A percentile compares a stretch with the other conserved stretches of the same genome.
These are phyloP conservation scores for Nothomitra cinnamomea DNA, from an alignment of 2,329 filamentous ascomycete genomes.

Conservation along the genomic window DNA sequence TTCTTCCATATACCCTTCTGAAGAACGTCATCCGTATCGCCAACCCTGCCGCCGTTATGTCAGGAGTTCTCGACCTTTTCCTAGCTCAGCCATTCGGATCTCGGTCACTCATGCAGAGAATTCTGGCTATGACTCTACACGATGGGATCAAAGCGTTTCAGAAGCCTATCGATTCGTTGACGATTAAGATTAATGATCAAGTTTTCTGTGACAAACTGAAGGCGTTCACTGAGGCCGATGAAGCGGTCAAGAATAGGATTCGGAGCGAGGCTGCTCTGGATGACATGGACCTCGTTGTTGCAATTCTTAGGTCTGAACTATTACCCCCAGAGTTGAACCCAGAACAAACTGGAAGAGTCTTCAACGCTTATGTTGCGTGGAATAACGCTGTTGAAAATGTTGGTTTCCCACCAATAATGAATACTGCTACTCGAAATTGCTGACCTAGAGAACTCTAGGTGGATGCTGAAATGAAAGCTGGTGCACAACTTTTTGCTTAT, in stretches of 20 bases:
- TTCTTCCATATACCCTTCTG: slow-evolving; percentile 80
- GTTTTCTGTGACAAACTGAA: slow-evolving; percentile 68
- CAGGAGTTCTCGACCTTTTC: slow-evolving; percentile 85
- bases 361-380: slow-evolving; percentile 93
- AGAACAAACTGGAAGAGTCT: slow-evolving; percentile 67
- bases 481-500: slow-evolving; percentile 82
- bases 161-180: slow-evolving; percentile 65
- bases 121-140: slow-evolving; percentile 79
- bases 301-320: slow-evolving; percentile 63
- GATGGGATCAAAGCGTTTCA: slow-evolving; percentile 82
- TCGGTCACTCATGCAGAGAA: slow-evolving; percentile 78
- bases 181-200: slow-evolving; percentile 62
- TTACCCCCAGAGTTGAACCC: slow-evolving; percentile 53
- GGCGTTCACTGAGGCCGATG: slow-evolving; percentile 57
- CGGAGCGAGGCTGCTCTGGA: slow-evolving; percentile 57
- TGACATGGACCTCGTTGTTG: slow-evolving; percentile 69
- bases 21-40: slow-evolving; percentile 96
- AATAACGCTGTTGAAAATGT: slow-evolving; percentile 81
- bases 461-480: slow-evolving; percentile 74
- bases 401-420: slow-evolving; percentile 9
- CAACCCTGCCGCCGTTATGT: slow-evolving; percentile 94
- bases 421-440: neutral
- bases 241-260: slow-evolving; percentile 56
- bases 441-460: slow-evolving; percentile 21
- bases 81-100: slow-evolving; percentile 87